Conservation (phyloP, 2,329 filamentous ascomycete species). For the Teratosphaeria zuluensis region DNA sequence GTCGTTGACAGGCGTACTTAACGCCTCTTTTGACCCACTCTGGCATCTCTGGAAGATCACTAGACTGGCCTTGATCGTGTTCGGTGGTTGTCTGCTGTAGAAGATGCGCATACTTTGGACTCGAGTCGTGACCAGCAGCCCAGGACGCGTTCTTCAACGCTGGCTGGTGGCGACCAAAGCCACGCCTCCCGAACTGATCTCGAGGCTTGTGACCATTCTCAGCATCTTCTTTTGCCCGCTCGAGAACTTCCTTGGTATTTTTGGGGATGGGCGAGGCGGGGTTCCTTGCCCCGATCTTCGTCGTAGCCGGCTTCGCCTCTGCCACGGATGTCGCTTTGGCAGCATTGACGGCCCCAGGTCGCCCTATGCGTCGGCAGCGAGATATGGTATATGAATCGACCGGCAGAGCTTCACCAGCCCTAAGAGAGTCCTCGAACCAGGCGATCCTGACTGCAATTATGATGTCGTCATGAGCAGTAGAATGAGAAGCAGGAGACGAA, state of each 20-base stretch:
- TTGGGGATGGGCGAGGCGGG: background rate
- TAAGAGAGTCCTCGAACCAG: conserved; percentile 44
- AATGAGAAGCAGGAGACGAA: background rate
- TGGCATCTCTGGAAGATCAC: conserved; percentile 55
- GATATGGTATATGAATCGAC: conserved; percentile 44
- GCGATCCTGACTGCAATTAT: conserved; percentile 44
- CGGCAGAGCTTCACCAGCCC: conserved; percentile 34
- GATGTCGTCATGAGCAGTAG: conserved; percentile 15
- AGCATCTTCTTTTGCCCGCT: conserved; percentile 41
- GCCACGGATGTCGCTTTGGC: background rate
- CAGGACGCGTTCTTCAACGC: conserved; percentile 11
- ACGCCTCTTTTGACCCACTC: conserved; percentile 56
- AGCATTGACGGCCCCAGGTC: background rate
- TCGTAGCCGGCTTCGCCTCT: conserved; percentile 1
- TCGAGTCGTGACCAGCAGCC: conserved; percentile 21
- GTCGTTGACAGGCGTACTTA: conserved; percentile 71
- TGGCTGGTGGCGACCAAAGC: conserved; percentile 9
- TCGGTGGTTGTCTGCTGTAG: conserved; percentile 68
- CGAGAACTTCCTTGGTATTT: conserved; percentile 33
- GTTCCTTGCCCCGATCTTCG: background rate
- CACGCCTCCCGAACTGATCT: conserved; percentile 19
- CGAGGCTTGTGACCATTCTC: conserved; percentile 3
- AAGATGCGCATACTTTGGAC: conserved; percentile 36
- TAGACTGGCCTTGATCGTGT: conserved; percentile 46
- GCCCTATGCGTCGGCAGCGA: conserved; percentile 34